Percentiles rank a stretch among this genome's conserved stretches.
These are phyloP conservation scores for Beta macrorhiza DNA, from an alignment of 179 eudicot genomes.

Conservation along the genomic window DNA sequence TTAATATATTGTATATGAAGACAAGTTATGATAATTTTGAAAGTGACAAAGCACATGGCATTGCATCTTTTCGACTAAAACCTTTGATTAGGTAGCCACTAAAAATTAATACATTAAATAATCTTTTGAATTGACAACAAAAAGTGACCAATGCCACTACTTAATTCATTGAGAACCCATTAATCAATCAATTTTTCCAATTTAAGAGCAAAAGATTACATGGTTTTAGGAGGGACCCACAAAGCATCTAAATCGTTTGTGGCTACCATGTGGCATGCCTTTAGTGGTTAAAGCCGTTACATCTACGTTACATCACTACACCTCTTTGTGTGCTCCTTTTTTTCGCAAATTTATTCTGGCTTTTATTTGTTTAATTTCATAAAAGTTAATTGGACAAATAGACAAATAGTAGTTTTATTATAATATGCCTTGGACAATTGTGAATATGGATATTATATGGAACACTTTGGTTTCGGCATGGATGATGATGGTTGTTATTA, in stretches of 20 bases:
- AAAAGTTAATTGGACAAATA: background rate
- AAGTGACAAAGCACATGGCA: conserved; percentile 33
- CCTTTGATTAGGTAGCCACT: conserved; percentile 30
- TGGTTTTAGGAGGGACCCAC: background rate
- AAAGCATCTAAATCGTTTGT: conserved; percentile 30
- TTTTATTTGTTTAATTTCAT: background rate
- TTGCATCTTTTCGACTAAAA: conserved; percentile 24
- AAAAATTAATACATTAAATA: conserved; percentile 7
- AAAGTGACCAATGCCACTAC: conserved; percentile 28
- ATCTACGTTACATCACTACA: conserved; percentile 26
- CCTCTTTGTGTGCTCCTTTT: background rate
- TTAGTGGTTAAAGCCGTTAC: conserved; percentile 32
- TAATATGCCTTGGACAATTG: background rate
- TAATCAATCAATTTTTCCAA: conserved; percentile 5
- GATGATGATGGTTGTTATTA: background rate
- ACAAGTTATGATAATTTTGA: conserved; percentile 12
- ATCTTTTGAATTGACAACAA: conserved; percentile 23
- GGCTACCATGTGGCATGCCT: conserved; percentile 37
- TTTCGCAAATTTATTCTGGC: background rate
- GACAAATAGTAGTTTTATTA: background rate
- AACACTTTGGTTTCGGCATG: background rate
- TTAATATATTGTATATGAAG: background rate
- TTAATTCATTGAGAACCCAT: conserved; percentile 23
- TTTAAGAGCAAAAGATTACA: conserved; percentile 11
- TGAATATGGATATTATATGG: background rate